Evolutionary conservation across 2,329 filamentous ascomycete genomes (phyloP).

Genomic region (Apiospora marii): DNA sequence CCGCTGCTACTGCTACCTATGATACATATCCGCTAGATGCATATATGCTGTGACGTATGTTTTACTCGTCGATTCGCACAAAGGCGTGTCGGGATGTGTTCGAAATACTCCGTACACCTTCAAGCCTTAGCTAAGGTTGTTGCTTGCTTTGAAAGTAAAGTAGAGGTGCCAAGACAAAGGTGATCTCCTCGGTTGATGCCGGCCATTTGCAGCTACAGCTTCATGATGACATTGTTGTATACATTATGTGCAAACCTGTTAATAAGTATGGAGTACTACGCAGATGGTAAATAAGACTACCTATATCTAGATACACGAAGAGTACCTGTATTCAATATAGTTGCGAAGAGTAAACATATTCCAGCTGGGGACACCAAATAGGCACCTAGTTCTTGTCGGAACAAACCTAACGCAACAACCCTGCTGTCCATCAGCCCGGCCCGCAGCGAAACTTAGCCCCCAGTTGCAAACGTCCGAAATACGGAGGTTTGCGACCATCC

Average conservation of each 20-base stretch:
- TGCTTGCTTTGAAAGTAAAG: background rate
- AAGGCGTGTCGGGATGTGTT: background rate
- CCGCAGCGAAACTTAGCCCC: constrained; percentile 3
- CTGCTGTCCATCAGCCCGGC: constrained; percentile 17
- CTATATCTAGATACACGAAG: background rate
- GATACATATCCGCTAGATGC: background rate
- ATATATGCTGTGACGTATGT: background rate
- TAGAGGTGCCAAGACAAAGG: background rate
- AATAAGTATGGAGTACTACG: background rate
- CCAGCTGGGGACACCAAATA: no score
- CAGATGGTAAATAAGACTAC: background rate
- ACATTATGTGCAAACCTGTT: no score
- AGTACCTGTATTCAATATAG: background rate
- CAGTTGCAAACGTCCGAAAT: constrained; percentile 18
- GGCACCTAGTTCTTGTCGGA: background rate
- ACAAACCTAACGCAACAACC: background rate
- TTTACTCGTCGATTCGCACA: background rate
- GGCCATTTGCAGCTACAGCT: background rate
- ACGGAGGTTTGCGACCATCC: constrained; percentile 15
- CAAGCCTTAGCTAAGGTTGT: no score
- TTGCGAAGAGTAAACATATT: background rate
- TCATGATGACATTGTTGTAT: background rate
- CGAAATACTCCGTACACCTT: background rate
- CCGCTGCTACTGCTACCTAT: background rate
- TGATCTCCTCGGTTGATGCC: background rate